phyloP scores from a whole-genome alignment of 148 eudicot species.

The Rhododendron ovatum region DNA sequence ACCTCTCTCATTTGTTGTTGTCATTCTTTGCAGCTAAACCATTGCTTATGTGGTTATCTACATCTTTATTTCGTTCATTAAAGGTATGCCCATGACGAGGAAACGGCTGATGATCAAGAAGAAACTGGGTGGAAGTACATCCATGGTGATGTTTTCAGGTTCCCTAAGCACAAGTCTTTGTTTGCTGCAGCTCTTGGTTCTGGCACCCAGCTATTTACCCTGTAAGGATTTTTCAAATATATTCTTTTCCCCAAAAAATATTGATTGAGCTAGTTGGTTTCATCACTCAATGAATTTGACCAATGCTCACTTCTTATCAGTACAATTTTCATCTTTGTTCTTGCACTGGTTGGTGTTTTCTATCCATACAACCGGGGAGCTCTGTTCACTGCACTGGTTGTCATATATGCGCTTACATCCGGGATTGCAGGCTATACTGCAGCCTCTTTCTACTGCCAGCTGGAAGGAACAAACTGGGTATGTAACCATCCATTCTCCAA shows the following conservation, averaged over 20 bases:
- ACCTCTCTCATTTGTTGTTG: background rate
- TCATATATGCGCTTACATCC: slow-evolving; percentile 52
- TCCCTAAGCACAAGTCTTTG: slow-evolving; percentile 58
- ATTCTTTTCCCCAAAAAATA: background rate
- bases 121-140: slow-evolving; percentile 86
- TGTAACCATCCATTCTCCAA: background rate
- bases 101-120: slow-evolving; percentile 76
- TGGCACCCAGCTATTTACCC: slow-evolving; percentile 69
- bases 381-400: slow-evolving; percentile 47
- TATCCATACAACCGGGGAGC: slow-evolving; percentile 58
- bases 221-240: slow-evolving; percentile 36
- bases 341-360: slow-evolving; percentile 49
- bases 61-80: background rate
- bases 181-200: slow-evolving; percentile 74
- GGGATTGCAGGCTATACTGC: slow-evolving; percentile 55
- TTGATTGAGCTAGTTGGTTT: background rate
- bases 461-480: slow-evolving; percentile 57
- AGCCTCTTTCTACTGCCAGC: slow-evolving; percentile 42
- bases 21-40: background rate
- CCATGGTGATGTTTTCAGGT: slow-evolving; percentile 80
- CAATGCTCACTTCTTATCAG: slow-evolving; percentile 15
- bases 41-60: background rate
- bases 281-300: background rate
- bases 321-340: slow-evolving; percentile 32
- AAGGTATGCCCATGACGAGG: slow-evolving; percentile 79